Evolutionary conservation across 2,329 filamentous ascomycete genomes (phyloP).

Genomic region (Cylindrodendrum hubeiense): DNA sequence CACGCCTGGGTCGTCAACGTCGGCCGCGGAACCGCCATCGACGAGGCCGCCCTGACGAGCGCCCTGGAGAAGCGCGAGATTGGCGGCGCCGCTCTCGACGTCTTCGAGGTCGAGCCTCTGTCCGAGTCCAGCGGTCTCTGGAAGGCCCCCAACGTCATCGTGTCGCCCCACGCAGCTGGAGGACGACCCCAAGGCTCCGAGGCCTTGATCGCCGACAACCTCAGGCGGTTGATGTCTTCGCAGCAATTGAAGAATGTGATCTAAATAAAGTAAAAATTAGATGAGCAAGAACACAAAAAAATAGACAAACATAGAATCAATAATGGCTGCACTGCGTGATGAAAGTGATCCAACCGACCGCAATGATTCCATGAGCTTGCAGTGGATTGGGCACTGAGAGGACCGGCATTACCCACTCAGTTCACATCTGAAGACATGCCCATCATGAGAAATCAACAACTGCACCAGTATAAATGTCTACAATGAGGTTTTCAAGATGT

Average conservation of each 20-base stretch:
- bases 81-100: constrained; percentile 63
- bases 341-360: neutral
- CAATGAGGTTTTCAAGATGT: no score
- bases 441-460: no score
- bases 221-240: constrained; percentile 69
- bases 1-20: constrained; percentile 70
- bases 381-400: no score
- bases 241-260: constrained; percentile 69
- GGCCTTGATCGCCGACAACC: constrained; percentile 70
- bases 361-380: no score
- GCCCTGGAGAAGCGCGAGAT: constrained; percentile 58
- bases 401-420: no score
- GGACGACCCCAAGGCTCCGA: constrained; percentile 72
- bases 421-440: no score
- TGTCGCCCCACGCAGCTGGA: constrained; percentile 71
- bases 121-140: constrained; percentile 59
- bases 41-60: constrained; percentile 62
- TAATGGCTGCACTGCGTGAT: neutral
- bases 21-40: constrained; percentile 61
- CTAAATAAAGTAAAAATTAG: constrained; percentile 25
- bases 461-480: no score
- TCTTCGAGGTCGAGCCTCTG: constrained; percentile 61
- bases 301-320: neutral
- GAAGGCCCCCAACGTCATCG: constrained; percentile 63
- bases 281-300: constrained; percentile 1